A percentile compares a stretch with the other conserved stretches of the same genome.
phyloP scores from a whole-genome alignment of 73 alveolate species.

The Paramecium primaurelia region DNA sequence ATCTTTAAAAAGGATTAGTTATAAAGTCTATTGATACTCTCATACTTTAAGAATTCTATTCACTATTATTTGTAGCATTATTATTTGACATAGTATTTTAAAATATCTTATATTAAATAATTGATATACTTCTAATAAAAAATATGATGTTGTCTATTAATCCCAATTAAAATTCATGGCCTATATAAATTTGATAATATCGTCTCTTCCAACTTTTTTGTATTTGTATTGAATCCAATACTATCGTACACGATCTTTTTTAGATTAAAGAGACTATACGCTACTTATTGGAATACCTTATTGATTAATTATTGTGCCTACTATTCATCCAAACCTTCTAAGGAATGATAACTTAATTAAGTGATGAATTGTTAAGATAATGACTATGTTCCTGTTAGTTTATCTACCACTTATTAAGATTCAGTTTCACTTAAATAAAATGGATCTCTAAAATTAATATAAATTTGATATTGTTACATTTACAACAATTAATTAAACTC shows the following conservation, averaged over 20 bases:
- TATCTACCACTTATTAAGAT: background rate
- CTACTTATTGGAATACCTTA: constrained; percentile 16
- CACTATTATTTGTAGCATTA: background rate
- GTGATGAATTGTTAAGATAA: background rate
- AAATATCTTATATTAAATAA: background rate
- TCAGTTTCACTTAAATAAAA: background rate
- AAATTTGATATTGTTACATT: background rate
- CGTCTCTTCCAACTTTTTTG: background rate
- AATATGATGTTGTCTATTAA: background rate
- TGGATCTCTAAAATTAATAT: background rate
- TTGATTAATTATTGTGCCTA: background rate
- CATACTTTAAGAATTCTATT: background rate
- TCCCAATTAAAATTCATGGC: background rate
- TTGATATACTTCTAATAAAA: background rate
- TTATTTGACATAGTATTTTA: background rate
- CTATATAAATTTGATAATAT: background rate
- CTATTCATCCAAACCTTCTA: background rate
- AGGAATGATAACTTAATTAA: background rate
- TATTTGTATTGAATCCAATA: background rate
- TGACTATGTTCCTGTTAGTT: background rate
- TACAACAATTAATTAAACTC: background rate
- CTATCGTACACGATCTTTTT: constrained; percentile 1
- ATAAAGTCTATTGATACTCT: background rate
- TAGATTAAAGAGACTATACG: background rate
- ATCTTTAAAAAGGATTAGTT: background rate